phyloP scores from a whole-genome alignment of 1,284 basidiomycete genomes.

The Puccinia horiana region DNA sequence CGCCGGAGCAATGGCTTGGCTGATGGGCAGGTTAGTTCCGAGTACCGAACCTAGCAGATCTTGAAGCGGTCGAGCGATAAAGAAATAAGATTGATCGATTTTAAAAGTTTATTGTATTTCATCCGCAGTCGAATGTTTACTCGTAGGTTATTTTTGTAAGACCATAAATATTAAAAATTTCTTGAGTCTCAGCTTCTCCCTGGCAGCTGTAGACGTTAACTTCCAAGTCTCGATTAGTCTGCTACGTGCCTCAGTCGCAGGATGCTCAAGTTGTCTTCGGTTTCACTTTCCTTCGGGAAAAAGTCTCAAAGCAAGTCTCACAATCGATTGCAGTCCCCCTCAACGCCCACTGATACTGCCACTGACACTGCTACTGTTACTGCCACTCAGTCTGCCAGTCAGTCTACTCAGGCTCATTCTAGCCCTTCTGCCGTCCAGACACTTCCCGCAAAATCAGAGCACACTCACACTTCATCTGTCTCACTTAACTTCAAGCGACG shows the following conservation, averaged over 20 bases:
- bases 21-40: too few relatives aligned
- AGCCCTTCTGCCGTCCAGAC: not conserved
- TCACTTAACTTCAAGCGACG: slow-evolving; percentile 16
- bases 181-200: too few relatives aligned
- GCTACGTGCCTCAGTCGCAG: slow-evolving; percentile 1
- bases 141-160: too few relatives aligned
- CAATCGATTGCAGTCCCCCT: not conserved
- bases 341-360: not conserved
- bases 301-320: slow-evolving; percentile 22
- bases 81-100: too few relatives aligned
- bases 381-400: not conserved
- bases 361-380: too few relatives aligned
- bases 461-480: not conserved
- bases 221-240: not conserved
- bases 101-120: too few relatives aligned
- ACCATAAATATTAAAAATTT: too few relatives aligned
- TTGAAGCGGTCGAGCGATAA: too few relatives aligned
- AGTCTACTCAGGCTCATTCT: not conserved
- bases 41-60: too few relatives aligned
- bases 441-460: not conserved
- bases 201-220: too few relatives aligned
- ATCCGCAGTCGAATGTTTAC: too few relatives aligned
- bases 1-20: too few relatives aligned
- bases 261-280: slow-evolving; percentile 18
- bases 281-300: slow-evolving; percentile 28